Evolutionary conservation across 1,139 yeast species (phyloP).

Genomic region (Nakaseomyces uthaithaninus): DNA sequence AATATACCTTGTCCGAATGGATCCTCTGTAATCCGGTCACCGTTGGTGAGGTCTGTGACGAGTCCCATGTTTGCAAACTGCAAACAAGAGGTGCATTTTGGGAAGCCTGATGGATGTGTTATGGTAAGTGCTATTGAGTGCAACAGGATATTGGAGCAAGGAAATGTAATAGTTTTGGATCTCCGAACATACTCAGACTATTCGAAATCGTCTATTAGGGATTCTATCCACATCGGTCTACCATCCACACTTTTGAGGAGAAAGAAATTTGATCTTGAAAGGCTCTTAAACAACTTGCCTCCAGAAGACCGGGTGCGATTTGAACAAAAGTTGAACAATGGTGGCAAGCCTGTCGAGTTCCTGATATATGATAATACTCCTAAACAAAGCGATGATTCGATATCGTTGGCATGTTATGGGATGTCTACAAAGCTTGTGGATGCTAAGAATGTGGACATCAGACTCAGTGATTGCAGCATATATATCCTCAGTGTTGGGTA

Average conservation of each 20-base stretch:
- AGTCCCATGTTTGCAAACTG: conserved; percentile 13
- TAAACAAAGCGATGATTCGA: conserved; percentile 23
- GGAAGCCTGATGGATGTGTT: conserved; percentile 19
- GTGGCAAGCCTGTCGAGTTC: conserved; percentile 19
- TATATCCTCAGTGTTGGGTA: conserved; percentile 35
- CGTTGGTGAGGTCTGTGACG: conserved; percentile 15
- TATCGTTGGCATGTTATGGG: conserved; percentile 39
- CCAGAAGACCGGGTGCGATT: conserved; percentile 33
- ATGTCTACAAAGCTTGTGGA: conserved; percentile 43
- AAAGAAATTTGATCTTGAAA: conserved; percentile 50
- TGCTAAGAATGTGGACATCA: conserved; percentile 15
- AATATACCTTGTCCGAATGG: conserved; percentile 3
- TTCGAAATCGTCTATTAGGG: conserved; percentile 42
- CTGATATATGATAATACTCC: conserved; percentile 34
- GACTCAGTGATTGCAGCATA: conserved; percentile 15
- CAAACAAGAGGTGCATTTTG: conserved; percentile 21
- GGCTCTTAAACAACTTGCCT: conserved; percentile 33
- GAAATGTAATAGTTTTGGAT: conserved; percentile 44
- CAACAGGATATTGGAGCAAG: conserved; percentile 13
- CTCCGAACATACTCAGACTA: conserved; percentile 64
- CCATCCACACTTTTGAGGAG: conserved; percentile 75
- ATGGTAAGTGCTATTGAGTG: conserved; percentile 21
- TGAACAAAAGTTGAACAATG: conserved; percentile 14
- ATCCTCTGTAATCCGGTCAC: conserved; percentile 7
- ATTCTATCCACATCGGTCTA: conserved; percentile 60